Conservation (phyloP, 257 asterid species). For the Avicennia marina region DNA sequence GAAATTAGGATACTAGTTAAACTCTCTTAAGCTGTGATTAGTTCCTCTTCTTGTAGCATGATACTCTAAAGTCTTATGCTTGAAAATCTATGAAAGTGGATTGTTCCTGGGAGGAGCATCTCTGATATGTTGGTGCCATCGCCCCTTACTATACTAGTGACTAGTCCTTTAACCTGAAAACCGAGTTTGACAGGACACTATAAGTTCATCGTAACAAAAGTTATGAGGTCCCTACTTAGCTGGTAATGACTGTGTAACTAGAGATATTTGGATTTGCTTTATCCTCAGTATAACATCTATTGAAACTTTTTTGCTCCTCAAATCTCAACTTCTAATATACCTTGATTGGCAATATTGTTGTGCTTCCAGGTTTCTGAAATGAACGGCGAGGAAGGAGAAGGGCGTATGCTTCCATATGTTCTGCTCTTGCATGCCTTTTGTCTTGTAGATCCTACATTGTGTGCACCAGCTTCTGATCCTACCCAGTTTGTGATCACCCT, state of each 20-base stretch:
- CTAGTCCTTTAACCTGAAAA: not conserved
- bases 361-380: conserved; percentile 72
- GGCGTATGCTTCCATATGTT: conserved; percentile 81
- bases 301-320: conserved; percentile 2
- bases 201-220: conserved; percentile 3
- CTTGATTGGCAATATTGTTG: conserved; percentile 14
- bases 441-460: conserved; percentile 80
- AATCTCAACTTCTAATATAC: not conserved
- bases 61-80: not conserved
- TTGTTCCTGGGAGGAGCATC: no score
- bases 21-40: conserved; percentile 11
- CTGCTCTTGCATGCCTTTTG: conserved; percentile 91
- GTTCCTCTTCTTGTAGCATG: conserved; percentile 3
- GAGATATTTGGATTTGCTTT: not conserved
- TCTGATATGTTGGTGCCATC: conserved; percentile 5
- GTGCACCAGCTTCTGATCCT: conserved; percentile 97
- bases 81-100: no score
- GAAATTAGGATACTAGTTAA: not conserved
- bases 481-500: conserved; percentile 89
- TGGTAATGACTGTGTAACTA: conserved; percentile 6
- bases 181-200: not conserved
- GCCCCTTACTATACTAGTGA: not conserved
- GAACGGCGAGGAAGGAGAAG: conserved; percentile 71
- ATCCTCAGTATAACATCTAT: not conserved
- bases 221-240: conserved; percentile 10